Conservation (phyloP, 768 basidiomycete genomes). For the Coprinopsis marcescibilis region DNA sequence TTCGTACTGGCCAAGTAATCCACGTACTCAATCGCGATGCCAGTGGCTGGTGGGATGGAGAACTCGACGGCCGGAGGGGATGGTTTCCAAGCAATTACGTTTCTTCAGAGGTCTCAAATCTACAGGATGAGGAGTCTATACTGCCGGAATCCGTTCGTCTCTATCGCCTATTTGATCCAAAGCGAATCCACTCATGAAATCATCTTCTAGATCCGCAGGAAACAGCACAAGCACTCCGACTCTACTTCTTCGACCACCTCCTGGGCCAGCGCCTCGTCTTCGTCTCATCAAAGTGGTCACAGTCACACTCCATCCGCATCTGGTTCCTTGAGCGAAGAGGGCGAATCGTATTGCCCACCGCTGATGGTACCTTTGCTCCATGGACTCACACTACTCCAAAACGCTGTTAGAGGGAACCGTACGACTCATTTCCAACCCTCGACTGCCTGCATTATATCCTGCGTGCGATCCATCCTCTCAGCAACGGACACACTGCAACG, state of each 20-base stretch:
- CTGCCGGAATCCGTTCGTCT: constrained; percentile 35
- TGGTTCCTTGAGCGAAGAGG: constrained; percentile 41
- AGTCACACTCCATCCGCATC: constrained; percentile 40
- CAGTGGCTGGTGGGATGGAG: constrained; percentile 99
- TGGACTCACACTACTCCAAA: constrained; percentile 79
- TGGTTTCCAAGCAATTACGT: constrained; percentile 99
- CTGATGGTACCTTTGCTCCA: constrained; percentile 83
- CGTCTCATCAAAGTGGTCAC: constrained; percentile 23
- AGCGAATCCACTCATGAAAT: neutral
- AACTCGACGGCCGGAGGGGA: constrained; percentile 80
- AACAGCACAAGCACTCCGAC: constrained; percentile 40
- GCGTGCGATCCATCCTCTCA: constrained; percentile 81
- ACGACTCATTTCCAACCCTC: constrained; percentile 87
- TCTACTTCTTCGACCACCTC: constrained; percentile 50
- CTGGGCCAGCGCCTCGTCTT: constrained; percentile 45
- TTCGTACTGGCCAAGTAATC: constrained; percentile 87
- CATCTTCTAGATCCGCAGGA: constrained; percentile 17
- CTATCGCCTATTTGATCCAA: constrained; percentile 8
- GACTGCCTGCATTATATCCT: constrained; percentile 91
- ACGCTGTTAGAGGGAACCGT: constrained; percentile 73
- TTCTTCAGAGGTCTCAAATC: constrained; percentile 52
- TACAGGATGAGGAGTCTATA: constrained; percentile 53
- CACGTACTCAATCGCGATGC: constrained; percentile 82
- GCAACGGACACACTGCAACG: constrained; percentile 80
- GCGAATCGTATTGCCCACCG: constrained; percentile 64